These are phyloP conservation scores for Carallia brachiata DNA, from an alignment of 345 rosid species.

Conservation along the genomic window DNA sequence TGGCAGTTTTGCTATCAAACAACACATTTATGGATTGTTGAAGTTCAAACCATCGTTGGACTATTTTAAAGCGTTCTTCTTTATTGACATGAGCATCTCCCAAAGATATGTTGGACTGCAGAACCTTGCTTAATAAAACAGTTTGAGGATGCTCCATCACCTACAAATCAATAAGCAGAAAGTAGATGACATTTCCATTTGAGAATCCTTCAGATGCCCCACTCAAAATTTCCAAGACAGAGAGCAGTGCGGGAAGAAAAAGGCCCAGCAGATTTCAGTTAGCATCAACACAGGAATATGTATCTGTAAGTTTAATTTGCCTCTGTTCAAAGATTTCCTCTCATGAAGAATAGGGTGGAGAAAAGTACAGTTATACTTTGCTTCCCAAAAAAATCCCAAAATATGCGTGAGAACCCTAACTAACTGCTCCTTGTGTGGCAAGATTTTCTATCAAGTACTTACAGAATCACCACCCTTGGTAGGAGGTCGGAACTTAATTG, in stretches of 20 bases:
- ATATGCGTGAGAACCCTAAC: neutral
- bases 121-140: slow-evolving; percentile 63
- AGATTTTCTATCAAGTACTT: slow-evolving; percentile 35
- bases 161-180: slow-evolving; percentile 35
- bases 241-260: neutral
- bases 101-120: slow-evolving; percentile 58
- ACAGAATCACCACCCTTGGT: slow-evolving; percentile 85
- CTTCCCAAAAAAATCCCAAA: neutral
- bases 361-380: neutral
- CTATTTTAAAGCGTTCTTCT: slow-evolving; percentile 36
- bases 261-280: no score
- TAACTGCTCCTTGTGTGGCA: neutral
- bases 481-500: slow-evolving; percentile 84
- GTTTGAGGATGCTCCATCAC: slow-evolving; percentile 95
- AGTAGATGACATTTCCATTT: neutral
- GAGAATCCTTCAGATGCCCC: neutral
- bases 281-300: no score
- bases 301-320: no score
- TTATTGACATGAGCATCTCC: slow-evolving; percentile 57
- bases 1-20: slow-evolving; percentile 76
- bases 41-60: slow-evolving; percentile 75
- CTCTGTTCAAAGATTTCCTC: neutral
- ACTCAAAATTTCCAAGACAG: neutral
- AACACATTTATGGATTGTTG: slow-evolving; percentile 77
- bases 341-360: neutral